Percentiles rank a stretch among this genome's conserved stretches.
These are phyloP conservation scores for Casuarina equisetifolia DNA, from an alignment of 306 rosid species.

Conservation along the genomic window DNA sequence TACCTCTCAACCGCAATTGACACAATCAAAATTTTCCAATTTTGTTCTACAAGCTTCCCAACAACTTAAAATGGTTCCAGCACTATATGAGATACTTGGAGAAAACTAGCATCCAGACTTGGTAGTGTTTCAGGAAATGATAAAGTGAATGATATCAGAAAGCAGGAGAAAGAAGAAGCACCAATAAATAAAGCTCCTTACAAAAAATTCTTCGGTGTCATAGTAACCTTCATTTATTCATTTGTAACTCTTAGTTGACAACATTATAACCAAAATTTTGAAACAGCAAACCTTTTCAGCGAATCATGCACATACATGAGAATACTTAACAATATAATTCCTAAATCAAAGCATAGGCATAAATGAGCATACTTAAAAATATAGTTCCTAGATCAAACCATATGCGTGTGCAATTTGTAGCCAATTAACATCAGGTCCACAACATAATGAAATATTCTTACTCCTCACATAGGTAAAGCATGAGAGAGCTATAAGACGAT, in stretches of 20 bases:
- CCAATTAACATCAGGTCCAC: not conserved
- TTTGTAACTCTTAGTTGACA: not conserved
- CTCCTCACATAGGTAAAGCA: conserved; percentile 12
- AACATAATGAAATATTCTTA: not conserved
- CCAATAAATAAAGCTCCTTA: not conserved
- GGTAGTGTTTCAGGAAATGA: not conserved
- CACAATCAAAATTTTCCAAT: not conserved
- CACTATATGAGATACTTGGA: not conserved
- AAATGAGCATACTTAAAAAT: conserved; percentile 7
- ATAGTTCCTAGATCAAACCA: not conserved
- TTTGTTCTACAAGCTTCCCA: not conserved
- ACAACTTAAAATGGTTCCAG: not conserved
- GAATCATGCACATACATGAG: conserved; percentile 7
- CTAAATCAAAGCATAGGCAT: not conserved
- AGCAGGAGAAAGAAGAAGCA: not conserved
- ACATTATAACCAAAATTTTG: not conserved
- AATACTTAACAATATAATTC: conserved; percentile 1
- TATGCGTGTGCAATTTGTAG: not conserved
- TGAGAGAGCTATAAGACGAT: not conserved
- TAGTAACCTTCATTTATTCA: not conserved
- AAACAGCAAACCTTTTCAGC: not conserved
- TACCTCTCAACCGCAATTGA: not conserved
- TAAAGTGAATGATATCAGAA: not conserved
- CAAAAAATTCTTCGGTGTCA: not conserved
- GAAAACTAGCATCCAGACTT: not conserved